phyloP scores from a whole-genome alignment of 2,329 filamentous ascomycete genomes.

The Knoxdaviesia proteae region DNA sequence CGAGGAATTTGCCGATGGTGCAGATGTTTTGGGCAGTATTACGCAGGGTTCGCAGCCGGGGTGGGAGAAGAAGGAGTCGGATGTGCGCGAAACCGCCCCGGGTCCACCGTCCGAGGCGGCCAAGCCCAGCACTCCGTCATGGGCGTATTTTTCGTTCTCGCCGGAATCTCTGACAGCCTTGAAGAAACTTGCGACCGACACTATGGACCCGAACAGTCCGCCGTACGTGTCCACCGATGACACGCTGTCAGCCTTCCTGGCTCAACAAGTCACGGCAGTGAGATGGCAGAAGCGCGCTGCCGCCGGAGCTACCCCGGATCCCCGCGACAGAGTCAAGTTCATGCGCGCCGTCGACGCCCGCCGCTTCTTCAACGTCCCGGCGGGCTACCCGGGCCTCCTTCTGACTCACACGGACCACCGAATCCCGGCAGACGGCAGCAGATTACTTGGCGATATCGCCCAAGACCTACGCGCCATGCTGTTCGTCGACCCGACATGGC shows the following conservation, averaged over 20 bases:
- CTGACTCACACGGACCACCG: constrained; percentile 23
- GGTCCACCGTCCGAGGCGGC: background rate
- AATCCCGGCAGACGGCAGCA: constrained; percentile 8
- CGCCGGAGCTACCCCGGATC: constrained; percentile 13
- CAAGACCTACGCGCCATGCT: constrained; percentile 18
- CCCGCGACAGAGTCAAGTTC: constrained; percentile 19
- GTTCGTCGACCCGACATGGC: constrained; percentile 11
- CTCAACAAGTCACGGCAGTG: too few relatives aligned
- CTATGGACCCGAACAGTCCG: too few relatives aligned
- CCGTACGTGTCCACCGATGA: constrained; percentile 32
- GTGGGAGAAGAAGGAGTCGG: constrained; percentile 15
- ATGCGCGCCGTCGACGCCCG: constrained; percentile 29
- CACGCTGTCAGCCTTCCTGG: constrained; percentile 24
- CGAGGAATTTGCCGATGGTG: constrained; percentile 8
- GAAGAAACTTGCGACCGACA: constrained; percentile 11
- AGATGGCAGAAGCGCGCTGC: constrained; percentile 15
- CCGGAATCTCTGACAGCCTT: constrained; percentile 15
- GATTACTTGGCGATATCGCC: constrained; percentile 15
- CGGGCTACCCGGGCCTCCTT: constrained; percentile 24
- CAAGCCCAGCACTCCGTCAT: constrained; percentile 9
- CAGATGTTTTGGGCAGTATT: background rate
- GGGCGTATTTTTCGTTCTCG: constrained; percentile 24
- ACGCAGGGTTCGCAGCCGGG: constrained; percentile 10
- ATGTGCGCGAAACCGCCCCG: constrained; percentile 9
- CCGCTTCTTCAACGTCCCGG: constrained; percentile 17